Conservation (phyloP, 2,329 filamentous ascomycete genomes). For the Beauveria brongniartii region DNA sequence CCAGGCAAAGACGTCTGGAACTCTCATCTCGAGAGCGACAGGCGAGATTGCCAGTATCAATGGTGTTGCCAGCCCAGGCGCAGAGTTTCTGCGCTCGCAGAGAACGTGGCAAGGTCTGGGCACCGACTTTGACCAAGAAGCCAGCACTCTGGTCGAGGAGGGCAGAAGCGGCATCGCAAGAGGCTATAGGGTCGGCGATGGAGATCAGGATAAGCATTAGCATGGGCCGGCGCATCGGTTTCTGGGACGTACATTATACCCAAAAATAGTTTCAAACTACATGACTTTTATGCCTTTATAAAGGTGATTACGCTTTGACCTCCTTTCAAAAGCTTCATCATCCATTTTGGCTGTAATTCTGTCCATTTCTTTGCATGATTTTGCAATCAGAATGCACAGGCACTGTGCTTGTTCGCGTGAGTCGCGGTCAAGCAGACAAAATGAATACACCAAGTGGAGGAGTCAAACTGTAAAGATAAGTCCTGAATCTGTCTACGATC, state of each 20-base stretch:
- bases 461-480: no score
- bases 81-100: constrained; percentile 74
- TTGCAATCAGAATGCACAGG: not conserved
- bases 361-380: not conserved
- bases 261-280: not conserved
- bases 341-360: not conserved
- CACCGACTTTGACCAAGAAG: constrained; percentile 63
- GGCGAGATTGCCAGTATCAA: constrained; percentile 75
- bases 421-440: not conserved
- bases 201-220: constrained; percentile 24
- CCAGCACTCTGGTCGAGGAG: constrained; percentile 68
- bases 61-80: constrained; percentile 81
- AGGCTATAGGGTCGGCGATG: constrained; percentile 72
- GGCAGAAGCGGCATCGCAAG: constrained; percentile 81
- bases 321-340: not conserved
- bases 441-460: no score
- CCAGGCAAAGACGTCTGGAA: constrained; percentile 16
- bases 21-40: constrained; percentile 48
- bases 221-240: constrained; percentile 2
- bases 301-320: not conserved
- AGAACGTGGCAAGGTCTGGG: constrained; percentile 89
- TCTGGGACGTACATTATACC: not conserved
- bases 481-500: no score
- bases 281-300: not conserved
- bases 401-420: constrained; percentile 1